Conservation (phyloP, 371 early-diverging fungal genomes). For the Apophysomyces variabilis region DNA sequence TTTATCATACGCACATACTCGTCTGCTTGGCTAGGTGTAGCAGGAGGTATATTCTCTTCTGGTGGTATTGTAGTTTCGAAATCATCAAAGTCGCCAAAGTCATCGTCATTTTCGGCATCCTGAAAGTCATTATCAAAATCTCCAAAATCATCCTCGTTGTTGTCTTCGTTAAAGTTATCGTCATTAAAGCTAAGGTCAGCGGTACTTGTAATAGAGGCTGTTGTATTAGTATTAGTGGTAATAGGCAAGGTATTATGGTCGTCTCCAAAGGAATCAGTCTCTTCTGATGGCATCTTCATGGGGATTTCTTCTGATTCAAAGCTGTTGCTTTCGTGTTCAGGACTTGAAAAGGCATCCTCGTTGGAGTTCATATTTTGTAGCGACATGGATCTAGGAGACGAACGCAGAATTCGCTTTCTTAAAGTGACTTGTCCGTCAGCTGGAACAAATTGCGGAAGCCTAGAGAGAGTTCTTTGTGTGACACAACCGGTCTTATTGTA, state of each 20-base stretch:
- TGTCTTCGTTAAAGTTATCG: slow-evolving; percentile 20
- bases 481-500: too few species aligned
- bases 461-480: too few species aligned
- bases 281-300: too few species aligned
- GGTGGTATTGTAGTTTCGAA: slow-evolving; percentile 16
- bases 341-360: too few species aligned
- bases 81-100: slow-evolving; percentile 44
- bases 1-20: slow-evolving; percentile 35
- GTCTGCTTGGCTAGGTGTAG: slow-evolving; percentile 34
- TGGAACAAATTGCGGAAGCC: too few species aligned
- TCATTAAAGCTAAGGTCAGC: slow-evolving; percentile 1
- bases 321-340: too few species aligned
- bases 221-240: slow-evolving; percentile 6
- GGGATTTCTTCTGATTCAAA: too few species aligned
- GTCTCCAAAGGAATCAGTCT: neutral
- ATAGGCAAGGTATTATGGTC: neutral
- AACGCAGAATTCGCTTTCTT: too few species aligned
- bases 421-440: too few species aligned
- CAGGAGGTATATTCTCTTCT: slow-evolving; percentile 11
- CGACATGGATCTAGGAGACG: too few species aligned
- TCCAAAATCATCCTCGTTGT: slow-evolving; percentile 16
- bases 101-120: slow-evolving; percentile 20
- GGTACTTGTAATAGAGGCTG: neutral
- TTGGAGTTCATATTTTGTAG: too few species aligned
- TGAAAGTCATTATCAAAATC: slow-evolving; percentile 4